Conservation (phyloP, 208 protist genomes). For the Naegleria gruberi region DNA sequence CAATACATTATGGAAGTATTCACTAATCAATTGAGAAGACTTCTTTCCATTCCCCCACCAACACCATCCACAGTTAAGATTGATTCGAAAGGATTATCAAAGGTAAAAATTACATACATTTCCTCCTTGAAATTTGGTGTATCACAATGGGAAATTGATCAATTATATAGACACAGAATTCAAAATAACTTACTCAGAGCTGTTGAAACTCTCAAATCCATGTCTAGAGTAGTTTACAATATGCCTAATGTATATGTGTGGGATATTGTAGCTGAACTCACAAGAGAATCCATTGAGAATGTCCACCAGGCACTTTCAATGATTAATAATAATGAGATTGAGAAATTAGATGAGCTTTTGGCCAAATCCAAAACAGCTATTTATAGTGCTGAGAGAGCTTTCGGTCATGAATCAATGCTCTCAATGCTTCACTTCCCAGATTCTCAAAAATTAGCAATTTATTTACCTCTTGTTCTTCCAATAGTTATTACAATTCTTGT, state of each 20-base stretch:
- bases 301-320: not conserved
- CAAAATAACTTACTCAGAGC: not conserved
- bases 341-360: not conserved
- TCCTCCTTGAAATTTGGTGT: not conserved
- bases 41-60: not conserved
- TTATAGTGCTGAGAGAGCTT: not conserved
- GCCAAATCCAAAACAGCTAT: not conserved
- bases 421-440: not conserved
- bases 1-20: not conserved
- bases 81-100: not conserved
- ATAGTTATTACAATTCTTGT: not conserved
- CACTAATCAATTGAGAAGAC: not conserved
- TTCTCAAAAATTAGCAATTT: slow-evolving; percentile 8
- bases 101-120: not conserved
- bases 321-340: not conserved
- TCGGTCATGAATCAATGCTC: not conserved
- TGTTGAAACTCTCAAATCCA: not conserved
- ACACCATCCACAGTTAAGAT: not conserved
- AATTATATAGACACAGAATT: not conserved
- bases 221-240: not conserved
- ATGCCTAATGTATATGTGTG: slow-evolving; percentile 4
- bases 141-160: slow-evolving; percentile 14
- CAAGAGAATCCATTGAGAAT: not conserved
- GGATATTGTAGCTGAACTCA: not conserved
- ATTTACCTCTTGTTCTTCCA: not conserved